Conservation (phyloP, 2,329 filamentous ascomycete genomes). For the Mollisiaceae sp. region DNA sequence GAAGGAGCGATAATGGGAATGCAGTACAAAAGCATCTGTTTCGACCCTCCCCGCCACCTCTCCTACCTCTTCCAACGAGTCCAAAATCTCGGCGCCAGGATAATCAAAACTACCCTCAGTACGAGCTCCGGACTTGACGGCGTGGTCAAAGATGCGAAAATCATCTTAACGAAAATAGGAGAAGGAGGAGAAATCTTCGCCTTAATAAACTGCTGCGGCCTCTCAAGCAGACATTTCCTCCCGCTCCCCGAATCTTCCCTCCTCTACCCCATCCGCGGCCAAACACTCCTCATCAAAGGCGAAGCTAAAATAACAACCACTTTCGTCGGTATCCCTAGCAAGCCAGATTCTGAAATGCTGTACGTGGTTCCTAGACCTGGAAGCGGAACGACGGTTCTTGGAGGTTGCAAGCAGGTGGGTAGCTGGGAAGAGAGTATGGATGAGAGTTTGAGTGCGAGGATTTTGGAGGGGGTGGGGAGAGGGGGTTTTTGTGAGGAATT, state of each 20-base stretch:
- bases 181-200: conserved; percentile 20
- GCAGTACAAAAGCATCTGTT: conserved; percentile 26
- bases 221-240: conserved; percentile 47
- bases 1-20: conserved; percentile 24
- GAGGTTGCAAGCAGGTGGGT: conserved; percentile 17
- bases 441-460: conserved; percentile 7
- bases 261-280: conserved; percentile 50
- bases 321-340: conserved; percentile 37
- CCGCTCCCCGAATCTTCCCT: conserved; percentile 36
- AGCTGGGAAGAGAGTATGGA: conserved; percentile 1
- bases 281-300: conserved; percentile 52
- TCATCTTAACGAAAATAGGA: not conserved
- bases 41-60: conserved; percentile 29
- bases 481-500: conserved; percentile 12
- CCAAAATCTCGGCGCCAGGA: conserved; percentile 12
- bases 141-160: conserved; percentile 19
- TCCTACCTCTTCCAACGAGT: conserved; percentile 38
- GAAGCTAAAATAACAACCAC: conserved; percentile 43
- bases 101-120: conserved; percentile 19
- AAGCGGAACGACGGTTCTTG: conserved; percentile 13
- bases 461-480: conserved; percentile 8
- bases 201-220: conserved; percentile 51
- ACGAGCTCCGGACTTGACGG: conserved; percentile 19
- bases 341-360: conserved; percentile 27
- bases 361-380: conserved; percentile 48